Conservation (phyloP, 2,329 filamentous ascomycete species). For the Fusarium oxysporum region DNA sequence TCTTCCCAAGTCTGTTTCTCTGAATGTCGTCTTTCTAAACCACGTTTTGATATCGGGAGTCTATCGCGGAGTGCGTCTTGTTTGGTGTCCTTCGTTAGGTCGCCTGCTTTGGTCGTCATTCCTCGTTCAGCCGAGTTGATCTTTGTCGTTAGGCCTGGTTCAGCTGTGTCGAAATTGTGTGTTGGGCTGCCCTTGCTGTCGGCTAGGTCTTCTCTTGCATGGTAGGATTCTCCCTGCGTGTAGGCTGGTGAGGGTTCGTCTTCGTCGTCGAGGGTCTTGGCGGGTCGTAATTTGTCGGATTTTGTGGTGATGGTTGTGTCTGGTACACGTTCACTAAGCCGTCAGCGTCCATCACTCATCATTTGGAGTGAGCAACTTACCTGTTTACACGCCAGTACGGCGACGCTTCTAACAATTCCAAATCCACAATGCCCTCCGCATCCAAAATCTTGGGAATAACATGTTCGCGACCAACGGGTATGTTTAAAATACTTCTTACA, state of each 20-base stretch:
- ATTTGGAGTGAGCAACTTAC: background rate
- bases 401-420: constrained; percentile 27
- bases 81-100: background rate
- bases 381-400: constrained; percentile 36
- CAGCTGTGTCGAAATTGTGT: background rate
- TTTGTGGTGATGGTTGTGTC: constrained; percentile 26
- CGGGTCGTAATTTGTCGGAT: constrained; percentile 17
- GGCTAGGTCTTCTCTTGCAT: constrained; percentile 8
- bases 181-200: constrained; percentile 1
- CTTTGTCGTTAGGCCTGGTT: background rate
- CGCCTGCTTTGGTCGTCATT: background rate
- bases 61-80: constrained; percentile 8
- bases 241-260: constrained; percentile 17
- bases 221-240: constrained; percentile 14
- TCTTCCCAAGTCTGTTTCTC: constrained; percentile 30
- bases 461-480: constrained; percentile 22
- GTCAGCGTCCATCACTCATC: background rate
- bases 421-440: constrained; percentile 31
- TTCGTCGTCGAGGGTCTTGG: constrained; percentile 31
- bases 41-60: constrained; percentile 29
- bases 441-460: constrained; percentile 30
- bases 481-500: constrained; percentile 27
- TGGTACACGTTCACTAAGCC: constrained; percentile 23
- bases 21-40: constrained; percentile 18
- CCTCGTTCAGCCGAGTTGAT: background rate